Base-by-base conservation (phyloP, 768 basidiomycete genomes). In the Boletus coccyginus region DNA sequence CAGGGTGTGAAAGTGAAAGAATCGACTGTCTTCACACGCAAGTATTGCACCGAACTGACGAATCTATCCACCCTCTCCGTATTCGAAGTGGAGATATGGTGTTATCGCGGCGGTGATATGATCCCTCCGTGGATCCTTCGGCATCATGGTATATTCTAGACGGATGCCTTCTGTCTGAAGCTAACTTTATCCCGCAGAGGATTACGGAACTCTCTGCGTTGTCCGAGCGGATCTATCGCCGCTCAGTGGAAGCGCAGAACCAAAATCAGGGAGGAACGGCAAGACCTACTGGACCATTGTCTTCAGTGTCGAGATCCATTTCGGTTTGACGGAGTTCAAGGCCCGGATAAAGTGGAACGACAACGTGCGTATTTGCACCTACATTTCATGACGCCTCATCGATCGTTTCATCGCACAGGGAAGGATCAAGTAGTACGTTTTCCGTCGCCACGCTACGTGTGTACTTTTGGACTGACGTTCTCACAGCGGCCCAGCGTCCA, bases 51-150 rank as follows among this genome's bases (percentile, higher is more conserved):
- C 0, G 89, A 91, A 66, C 78, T 92, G 38, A 91, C 89, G 10
- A 90, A 81, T 58, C 67, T 92, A 32, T 82, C 84, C 5, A 86
- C 88, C 62, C 76, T 90, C 6, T 88, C 86, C 14, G 86, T 90
- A 17, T 91, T 92, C 60, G 89, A 91, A 66, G 88, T 91, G 29
- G 88, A 91, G 68, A 81, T 92, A 61, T 91, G 89, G 89, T 91
- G 89, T 66, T 92, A 82, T 70, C 77, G 89, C 64, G 88, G 89
- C n/a, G 86, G 86, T 44, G 82, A 86, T 59, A 75, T 71, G 8
- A 74, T 86, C 35, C 89, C 89, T 1, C 81, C 84, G 61, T 91
- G 89, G 89, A 91, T 92, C 50, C 76, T 83, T 45, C 75, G 88
- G 52, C 73, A 81, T 16, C 78, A 80, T 56, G 64, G 62, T 80